Conservation (phyloP, 2,329 filamentous ascomycete genomes). For the Akanthomyces muscarius region DNA sequence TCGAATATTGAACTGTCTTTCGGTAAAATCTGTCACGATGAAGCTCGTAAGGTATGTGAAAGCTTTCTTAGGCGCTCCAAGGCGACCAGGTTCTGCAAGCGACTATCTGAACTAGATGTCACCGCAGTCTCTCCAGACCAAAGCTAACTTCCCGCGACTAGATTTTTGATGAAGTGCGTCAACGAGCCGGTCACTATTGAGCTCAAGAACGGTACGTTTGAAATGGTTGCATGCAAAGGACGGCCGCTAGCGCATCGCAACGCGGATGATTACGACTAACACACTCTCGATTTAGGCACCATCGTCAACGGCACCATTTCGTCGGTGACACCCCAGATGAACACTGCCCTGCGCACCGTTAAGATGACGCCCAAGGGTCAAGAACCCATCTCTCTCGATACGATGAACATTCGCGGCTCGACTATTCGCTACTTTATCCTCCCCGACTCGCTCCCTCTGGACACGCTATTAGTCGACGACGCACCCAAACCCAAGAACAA, state of each 20-base stretch:
- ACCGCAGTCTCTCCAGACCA: not conserved
- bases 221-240: too few relatives aligned
- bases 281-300: slow-evolving; percentile 57
- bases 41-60: slow-evolving; percentile 87
- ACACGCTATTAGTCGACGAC: slow-evolving; percentile 94
- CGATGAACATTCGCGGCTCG: slow-evolving; percentile 93
- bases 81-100: slow-evolving; percentile 23
- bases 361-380: slow-evolving; percentile 93
- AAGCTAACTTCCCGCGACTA: slow-evolving; percentile 39
- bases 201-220: slow-evolving; percentile 81
- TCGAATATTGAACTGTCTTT: not conserved
- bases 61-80: not conserved
- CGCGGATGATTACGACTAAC: not conserved
- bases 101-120: slow-evolving; percentile 36
- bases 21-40: slow-evolving; percentile 56
- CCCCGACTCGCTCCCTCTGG: slow-evolving; percentile 88
- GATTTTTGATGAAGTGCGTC: slow-evolving; percentile 98
- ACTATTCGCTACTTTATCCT: slow-evolving; percentile 97
- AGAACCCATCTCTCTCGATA: slow-evolving; percentile 82
- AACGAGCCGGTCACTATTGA: slow-evolving; percentile 99
- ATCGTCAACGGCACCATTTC: slow-evolving; percentile 96
- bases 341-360: slow-evolving; percentile 89
- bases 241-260: not conserved
- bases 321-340: slow-evolving; percentile 97
- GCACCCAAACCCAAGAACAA: slow-evolving; percentile 99